Conservation (phyloP, 1,139 yeast genomes). For the Pichia sp. region DNA sequence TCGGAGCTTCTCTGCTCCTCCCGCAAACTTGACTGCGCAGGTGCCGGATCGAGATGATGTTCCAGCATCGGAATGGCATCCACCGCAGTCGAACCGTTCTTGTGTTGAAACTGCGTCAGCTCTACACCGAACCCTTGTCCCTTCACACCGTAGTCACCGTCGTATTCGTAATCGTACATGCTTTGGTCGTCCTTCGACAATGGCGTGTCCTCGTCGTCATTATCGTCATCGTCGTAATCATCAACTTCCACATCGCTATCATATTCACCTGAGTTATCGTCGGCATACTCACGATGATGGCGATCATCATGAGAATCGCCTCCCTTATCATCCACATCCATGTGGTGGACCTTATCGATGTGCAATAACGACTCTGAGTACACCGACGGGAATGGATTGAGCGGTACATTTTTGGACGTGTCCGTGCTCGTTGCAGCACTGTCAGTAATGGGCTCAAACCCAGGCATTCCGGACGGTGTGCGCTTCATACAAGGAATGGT, state of each 20-base stretch:
- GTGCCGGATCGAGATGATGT: constrained; percentile 13
- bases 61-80: constrained; percentile 13
- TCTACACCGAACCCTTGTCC: not conserved
- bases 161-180: not conserved
- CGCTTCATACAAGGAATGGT: not conserved
- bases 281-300: not conserved
- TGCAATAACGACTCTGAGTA: constrained; percentile 6
- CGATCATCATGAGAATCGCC: not conserved
- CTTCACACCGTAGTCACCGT: not conserved
- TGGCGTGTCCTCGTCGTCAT: not conserved
- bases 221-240: not conserved
- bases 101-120: not conserved
- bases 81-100: not conserved
- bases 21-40: constrained; percentile 6
- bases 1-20: constrained; percentile 4
- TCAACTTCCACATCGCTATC: not conserved
- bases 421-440: not conserved
- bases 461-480: constrained; percentile 13
- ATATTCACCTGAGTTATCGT: not conserved
- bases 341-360: not conserved
- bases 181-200: not conserved
- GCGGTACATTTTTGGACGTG: not conserved
- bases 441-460: constrained; percentile 1
- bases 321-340: constrained; percentile 1
- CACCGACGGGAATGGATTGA: constrained; percentile 6